Conservation (phyloP, 208 protist species). For the Borovskyia barvae region DNA sequence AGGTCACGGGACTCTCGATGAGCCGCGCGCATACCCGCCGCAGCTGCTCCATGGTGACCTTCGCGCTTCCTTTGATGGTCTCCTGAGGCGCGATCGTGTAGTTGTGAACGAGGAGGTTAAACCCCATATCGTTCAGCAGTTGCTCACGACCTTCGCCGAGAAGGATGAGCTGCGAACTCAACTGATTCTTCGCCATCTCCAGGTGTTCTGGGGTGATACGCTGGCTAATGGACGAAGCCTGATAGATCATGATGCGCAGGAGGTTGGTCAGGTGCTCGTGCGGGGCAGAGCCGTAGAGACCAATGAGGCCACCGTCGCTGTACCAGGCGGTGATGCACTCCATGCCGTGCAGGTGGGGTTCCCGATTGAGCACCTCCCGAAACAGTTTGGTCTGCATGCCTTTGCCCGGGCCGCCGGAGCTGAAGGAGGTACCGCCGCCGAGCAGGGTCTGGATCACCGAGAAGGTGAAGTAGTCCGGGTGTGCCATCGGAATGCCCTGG, state of each 20-base stretch:
- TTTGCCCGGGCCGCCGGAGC: slow-evolving; percentile 91
- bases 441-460: slow-evolving; percentile 88
- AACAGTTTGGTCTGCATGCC: slow-evolving; percentile 92
- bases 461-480: slow-evolving; percentile 86
- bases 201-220: slow-evolving; percentile 71
- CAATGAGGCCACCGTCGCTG: slow-evolving; percentile 85
- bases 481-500: slow-evolving; percentile 76
- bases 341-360: slow-evolving; percentile 73
- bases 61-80: slow-evolving; percentile 56
- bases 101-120: slow-evolving; percentile 84
- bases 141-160: slow-evolving; percentile 81
- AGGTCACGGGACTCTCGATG: slow-evolving; percentile 61
- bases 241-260: slow-evolving; percentile 74
- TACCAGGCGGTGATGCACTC: slow-evolving; percentile 93
- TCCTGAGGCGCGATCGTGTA: slow-evolving; percentile 74
- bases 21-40: slow-evolving; percentile 63
- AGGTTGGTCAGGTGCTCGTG: slow-evolving; percentile 75
- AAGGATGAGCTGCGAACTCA: slow-evolving; percentile 82
- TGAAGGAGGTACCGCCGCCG: slow-evolving; percentile 89
- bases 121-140: slow-evolving; percentile 87
- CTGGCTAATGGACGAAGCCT: slow-evolving; percentile 75
- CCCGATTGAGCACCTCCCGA: slow-evolving; percentile 83
- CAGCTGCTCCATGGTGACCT: slow-evolving; percentile 73
- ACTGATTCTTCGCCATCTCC: slow-evolving; percentile 89
- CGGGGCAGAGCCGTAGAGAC: slow-evolving; percentile 82